These are phyloP conservation scores for Rehmannia glutinosa DNA, from an alignment of 257 asterid species.

Conservation along the genomic window DNA sequence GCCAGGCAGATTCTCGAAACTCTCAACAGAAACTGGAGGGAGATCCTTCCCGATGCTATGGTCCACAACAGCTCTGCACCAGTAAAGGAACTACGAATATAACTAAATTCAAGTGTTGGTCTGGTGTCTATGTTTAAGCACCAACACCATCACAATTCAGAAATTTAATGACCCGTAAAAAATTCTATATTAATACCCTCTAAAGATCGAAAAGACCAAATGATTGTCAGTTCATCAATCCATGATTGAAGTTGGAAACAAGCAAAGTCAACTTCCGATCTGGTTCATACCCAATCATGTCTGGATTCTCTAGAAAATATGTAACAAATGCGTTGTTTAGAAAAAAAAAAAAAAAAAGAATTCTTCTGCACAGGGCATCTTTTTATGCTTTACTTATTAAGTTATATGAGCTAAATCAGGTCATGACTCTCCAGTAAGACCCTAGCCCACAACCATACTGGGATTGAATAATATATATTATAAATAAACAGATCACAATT, in stretches of 20 bases:
- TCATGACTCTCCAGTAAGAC: not conserved
- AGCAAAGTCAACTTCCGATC: not conserved
- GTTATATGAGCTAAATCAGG: constrained; percentile 10
- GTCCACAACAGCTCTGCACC: constrained; percentile 90
- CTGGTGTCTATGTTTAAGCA: not conserved
- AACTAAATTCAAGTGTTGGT: not conserved
- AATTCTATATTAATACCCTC: not conserved
- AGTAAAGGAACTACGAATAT: constrained; percentile 19
- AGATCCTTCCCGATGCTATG: constrained; percentile 93
- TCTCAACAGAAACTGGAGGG: constrained; percentile 86
- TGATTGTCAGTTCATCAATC: not conserved
- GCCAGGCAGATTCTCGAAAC: constrained; percentile 92
- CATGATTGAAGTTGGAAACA: constrained; percentile 1
- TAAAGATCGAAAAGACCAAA: not conserved
- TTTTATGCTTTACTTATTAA: not conserved
- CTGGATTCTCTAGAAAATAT: not conserved
- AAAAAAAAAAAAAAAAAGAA: not conserved
- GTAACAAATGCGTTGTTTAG: not conserved
- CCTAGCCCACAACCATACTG: not conserved
- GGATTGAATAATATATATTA: not conserved
- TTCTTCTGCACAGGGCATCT: not conserved
- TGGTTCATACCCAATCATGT: not conserved
- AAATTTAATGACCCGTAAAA: not conserved
- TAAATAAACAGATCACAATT: not conserved
- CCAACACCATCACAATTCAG: not conserved